Conservation (phyloP, 345 rosid genomes). For the Lumnitzera racemosa region DNA sequence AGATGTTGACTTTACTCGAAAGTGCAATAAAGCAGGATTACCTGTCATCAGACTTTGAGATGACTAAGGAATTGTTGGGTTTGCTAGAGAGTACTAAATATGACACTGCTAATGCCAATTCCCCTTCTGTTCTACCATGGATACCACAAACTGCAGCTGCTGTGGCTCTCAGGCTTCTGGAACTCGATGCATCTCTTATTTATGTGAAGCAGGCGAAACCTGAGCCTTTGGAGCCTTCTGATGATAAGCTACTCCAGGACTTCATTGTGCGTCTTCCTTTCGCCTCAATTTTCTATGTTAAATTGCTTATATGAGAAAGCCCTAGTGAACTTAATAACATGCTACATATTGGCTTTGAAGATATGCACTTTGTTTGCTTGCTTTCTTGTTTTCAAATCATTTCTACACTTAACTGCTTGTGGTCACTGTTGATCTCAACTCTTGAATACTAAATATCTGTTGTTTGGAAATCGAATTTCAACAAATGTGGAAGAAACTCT, state of each 20-base stretch:
- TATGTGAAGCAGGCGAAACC: constrained; percentile 53
- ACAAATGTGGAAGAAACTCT: not conserved
- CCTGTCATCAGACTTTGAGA: constrained; percentile 51
- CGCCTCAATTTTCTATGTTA: not conserved
- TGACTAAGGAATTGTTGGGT: constrained; percentile 65
- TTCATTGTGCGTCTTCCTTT: constrained; percentile 41
- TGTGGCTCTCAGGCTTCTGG: constrained; percentile 77
- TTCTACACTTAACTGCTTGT: too few species aligned
- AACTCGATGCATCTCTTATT: constrained; percentile 58
- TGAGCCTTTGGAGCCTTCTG: constrained; percentile 31
- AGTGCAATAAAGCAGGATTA: constrained; percentile 58
- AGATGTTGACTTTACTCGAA: constrained; percentile 73
- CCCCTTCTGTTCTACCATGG: constrained; percentile 83
- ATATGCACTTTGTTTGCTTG: too few species aligned
- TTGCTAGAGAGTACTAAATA: constrained; percentile 10
- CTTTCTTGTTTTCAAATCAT: too few species aligned
- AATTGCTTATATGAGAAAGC: too few species aligned
- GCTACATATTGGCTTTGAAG: not conserved
- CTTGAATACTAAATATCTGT: not conserved
- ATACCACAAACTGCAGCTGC: constrained; percentile 85
- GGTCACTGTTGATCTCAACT: not conserved
- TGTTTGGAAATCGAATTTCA: not conserved
- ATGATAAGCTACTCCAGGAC: constrained; percentile 34
- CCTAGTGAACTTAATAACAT: not conserved
- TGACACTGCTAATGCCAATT: constrained; percentile 23